These are phyloP conservation scores for Meredithiella fracta DNA, from an alignment of 2,329 filamentous ascomycete species.

Conservation along the genomic window DNA sequence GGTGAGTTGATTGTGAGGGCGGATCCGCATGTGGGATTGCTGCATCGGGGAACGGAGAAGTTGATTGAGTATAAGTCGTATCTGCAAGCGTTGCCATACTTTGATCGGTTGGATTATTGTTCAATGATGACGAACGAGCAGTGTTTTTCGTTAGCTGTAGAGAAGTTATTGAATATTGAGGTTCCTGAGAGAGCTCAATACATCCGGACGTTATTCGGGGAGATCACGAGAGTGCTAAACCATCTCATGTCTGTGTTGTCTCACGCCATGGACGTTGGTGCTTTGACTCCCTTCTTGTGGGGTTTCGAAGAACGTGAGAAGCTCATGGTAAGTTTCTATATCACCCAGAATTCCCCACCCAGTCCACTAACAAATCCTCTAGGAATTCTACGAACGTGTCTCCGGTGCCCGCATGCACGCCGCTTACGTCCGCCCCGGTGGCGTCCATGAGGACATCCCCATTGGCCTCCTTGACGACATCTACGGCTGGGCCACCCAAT, in stretches of 20 bases:
- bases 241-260: constrained; percentile 96
- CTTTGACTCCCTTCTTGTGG: constrained; percentile 95
- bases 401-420: constrained; percentile 94
- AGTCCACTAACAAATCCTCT: constrained; percentile 3
- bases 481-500: constrained; percentile 99
- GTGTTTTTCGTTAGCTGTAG: constrained; percentile 84
- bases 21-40: constrained; percentile 88
- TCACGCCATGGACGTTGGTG: constrained; percentile 98
- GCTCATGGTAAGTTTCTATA: constrained; percentile 83
- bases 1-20: constrained; percentile 94
- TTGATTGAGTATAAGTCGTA: constrained; percentile 99
- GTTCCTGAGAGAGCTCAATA: constrained; percentile 91
- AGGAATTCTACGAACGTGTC: constrained; percentile 99
- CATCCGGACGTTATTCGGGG: constrained; percentile 88
- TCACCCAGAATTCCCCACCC: constrained; percentile 8
- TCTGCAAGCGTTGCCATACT: constrained; percentile 93
- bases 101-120: constrained; percentile 95
- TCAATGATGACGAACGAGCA: constrained; percentile 99
- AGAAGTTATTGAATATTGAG: constrained; percentile 95
- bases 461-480: constrained; percentile 93
- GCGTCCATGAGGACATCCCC: constrained; percentile 90
- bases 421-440: constrained; percentile 89
- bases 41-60: constrained; percentile 97
- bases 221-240: constrained; percentile 87
- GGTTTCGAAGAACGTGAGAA: constrained; percentile 99